Conservation (phyloP, 495 filamentous ascomycete species). For the Tuber melanosporum region DNA sequence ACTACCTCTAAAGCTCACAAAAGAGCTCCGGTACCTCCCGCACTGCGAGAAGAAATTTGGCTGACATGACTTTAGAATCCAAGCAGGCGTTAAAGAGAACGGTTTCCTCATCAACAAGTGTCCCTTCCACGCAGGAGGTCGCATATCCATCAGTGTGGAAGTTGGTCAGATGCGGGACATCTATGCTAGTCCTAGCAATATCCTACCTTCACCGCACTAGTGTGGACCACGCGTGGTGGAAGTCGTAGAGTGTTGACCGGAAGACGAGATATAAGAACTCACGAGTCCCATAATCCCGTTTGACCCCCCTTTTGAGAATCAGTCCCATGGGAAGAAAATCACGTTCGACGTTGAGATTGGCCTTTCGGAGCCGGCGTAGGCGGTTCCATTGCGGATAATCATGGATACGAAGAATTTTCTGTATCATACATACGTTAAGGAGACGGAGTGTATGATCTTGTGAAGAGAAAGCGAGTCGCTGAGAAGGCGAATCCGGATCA, state of each 20-base stretch:
- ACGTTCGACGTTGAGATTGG: slow-evolving; percentile 11
- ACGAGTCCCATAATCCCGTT: slow-evolving; percentile 7
- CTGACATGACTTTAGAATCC: slow-evolving; percentile 45
- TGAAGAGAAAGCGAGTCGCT: not conserved
- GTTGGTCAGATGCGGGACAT: slow-evolving; percentile 46
- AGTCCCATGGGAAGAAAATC: slow-evolving; percentile 12
- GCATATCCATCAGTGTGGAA: slow-evolving; percentile 53
- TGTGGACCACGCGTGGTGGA: slow-evolving; percentile 55
- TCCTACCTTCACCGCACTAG: too few relatives aligned
- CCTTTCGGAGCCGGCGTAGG: not conserved
- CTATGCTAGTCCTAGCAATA: too few relatives aligned
- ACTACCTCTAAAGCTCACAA: not conserved
- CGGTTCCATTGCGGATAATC: slow-evolving; percentile 8
- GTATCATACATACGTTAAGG: slow-evolving; percentile 20
- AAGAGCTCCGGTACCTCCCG: not conserved
- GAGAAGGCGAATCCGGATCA: not conserved
- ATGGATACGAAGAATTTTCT: slow-evolving; percentile 21
- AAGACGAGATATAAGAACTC: slow-evolving; percentile 1
- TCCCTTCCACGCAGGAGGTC: slow-evolving; percentile 52
- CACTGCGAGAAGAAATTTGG: slow-evolving; percentile 5
- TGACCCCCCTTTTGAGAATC: slow-evolving; percentile 12
- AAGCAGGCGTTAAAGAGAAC: slow-evolving; percentile 41
- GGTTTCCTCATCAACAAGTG: not conserved
- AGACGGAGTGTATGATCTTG: not conserved
- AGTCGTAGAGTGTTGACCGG: slow-evolving; percentile 24